phyloP scores from a whole-genome alignment of 1,139 yeast species.

The Suhomyces terraborum region DNA sequence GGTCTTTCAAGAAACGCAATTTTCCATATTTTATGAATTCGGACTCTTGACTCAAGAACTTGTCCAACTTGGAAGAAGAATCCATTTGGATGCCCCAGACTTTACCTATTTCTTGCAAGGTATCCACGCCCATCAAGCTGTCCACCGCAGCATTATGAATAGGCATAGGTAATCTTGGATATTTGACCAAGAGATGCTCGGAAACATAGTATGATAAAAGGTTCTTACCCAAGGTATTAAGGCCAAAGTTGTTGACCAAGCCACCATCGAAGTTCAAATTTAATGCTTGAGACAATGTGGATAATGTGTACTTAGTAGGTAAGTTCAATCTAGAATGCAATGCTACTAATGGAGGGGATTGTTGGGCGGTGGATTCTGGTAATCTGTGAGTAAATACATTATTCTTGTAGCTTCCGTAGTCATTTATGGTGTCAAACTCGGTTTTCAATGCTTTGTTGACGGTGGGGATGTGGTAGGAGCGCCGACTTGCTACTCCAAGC shows the following conservation, averaged over 20 bases:
- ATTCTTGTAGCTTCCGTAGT: slow-evolving; percentile 46
- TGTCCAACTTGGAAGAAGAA: slow-evolving; percentile 59
- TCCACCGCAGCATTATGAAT: slow-evolving; percentile 75
- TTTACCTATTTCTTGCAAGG: slow-evolving; percentile 66
- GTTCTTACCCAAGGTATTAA: slow-evolving; percentile 77
- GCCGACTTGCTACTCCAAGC: slow-evolving; percentile 13
- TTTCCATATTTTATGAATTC: slow-evolving; percentile 64
- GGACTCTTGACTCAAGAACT: slow-evolving; percentile 70
- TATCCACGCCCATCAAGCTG: slow-evolving; percentile 65
- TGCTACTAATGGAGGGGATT: slow-evolving; percentile 74
- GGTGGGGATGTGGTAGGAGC: slow-evolving; percentile 29
- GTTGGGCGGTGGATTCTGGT: slow-evolving; percentile 52
- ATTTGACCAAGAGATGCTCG: slow-evolving; percentile 69
- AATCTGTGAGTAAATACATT: slow-evolving; percentile 49
- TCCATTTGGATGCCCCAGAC: slow-evolving; percentile 91
- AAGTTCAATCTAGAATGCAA: slow-evolving; percentile 74
- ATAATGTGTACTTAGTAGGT: slow-evolving; percentile 55
- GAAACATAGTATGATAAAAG: slow-evolving; percentile 74
- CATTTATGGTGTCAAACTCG: slow-evolving; percentile 33
- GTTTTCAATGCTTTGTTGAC: slow-evolving; percentile 28
- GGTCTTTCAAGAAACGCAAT: slow-evolving; percentile 52
- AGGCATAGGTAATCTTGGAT: slow-evolving; percentile 87
- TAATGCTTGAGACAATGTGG: slow-evolving; percentile 80
- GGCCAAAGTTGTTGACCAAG: slow-evolving; percentile 74
- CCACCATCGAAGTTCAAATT: slow-evolving; percentile 47